A percentile compares a stretch with the other conserved stretches of the same genome.
Evolutionary conservation across 148 eudicot species (phyloP).

Genomic region (Euryodendron excelsum): DNA sequence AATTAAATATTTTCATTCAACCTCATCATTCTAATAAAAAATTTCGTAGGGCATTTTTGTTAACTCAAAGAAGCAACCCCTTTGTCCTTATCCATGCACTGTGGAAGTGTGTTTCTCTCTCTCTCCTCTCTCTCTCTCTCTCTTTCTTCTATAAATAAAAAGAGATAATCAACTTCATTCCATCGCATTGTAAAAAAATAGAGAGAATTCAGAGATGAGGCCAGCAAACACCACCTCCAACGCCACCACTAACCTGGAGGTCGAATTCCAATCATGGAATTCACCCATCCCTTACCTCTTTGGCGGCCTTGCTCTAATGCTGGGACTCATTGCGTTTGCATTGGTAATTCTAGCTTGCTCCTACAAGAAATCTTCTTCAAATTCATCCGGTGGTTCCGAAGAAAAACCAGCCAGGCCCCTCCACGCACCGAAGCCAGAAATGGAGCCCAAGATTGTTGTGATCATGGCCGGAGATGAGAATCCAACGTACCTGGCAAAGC

Average conservation of each 20-base stretch:
- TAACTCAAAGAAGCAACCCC: not conserved
- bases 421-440: not conserved
- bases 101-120: not conserved
- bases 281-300: constrained; percentile 44
- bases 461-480: constrained; percentile 27
- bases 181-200: constrained; percentile 12
- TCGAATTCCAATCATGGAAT: constrained; percentile 16
- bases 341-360: constrained; percentile 32
- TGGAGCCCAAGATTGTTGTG: constrained; percentile 21
- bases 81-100: constrained; percentile 23
- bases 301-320: constrained; percentile 32
- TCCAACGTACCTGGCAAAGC: constrained; percentile 22
- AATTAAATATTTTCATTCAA: too few species aligned
- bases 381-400: not conserved
- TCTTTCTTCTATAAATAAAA: constrained; percentile 7
- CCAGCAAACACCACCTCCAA: not conserved
- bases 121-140: too few species aligned
- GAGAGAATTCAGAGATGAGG: constrained; percentile 12
- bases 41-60: not conserved
- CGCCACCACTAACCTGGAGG: not conserved
- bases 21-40: not conserved
- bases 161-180: constrained; percentile 5
- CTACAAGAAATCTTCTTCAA: constrained; percentile 3
- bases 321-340: constrained; percentile 34
- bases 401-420: not conserved